A percentile compares a stretch with the other conserved stretches of the same genome.
These are phyloP conservation scores for Colletotrichum theobromicola DNA, from an alignment of 2,329 filamentous ascomycete species.

Conservation along the genomic window DNA sequence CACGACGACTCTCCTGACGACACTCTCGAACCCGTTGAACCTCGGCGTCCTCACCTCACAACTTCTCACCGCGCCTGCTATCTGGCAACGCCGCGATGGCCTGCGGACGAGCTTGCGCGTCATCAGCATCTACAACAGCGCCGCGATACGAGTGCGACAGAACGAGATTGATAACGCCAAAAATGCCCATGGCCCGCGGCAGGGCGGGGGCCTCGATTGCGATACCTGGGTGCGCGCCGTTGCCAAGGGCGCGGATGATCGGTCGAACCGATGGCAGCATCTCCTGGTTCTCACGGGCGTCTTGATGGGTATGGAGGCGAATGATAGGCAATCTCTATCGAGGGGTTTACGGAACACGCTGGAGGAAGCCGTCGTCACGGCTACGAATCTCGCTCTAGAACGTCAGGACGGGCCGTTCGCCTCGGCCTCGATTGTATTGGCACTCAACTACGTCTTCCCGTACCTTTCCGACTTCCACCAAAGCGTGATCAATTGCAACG, in stretches of 20 bases:
- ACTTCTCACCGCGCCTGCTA: slow-evolving; percentile 71
- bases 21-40: slow-evolving; percentile 77
- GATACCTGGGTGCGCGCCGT: slow-evolving; percentile 64
- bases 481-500: slow-evolving; percentile 67
- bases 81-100: slow-evolving; percentile 69
- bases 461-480: slow-evolving; percentile 67
- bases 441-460: slow-evolving; percentile 79
- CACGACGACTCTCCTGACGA: slow-evolving; percentile 70
- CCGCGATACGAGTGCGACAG: slow-evolving; percentile 59
- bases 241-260: slow-evolving; percentile 61
- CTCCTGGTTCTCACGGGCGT: slow-evolving; percentile 80
- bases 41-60: slow-evolving; percentile 75
- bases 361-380: slow-evolving; percentile 75
- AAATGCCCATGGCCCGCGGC: slow-evolving; percentile 29
- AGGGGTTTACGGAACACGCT: slow-evolving; percentile 68
- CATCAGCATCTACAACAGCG: slow-evolving; percentile 75
- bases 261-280: slow-evolving; percentile 79
- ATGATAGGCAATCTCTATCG: slow-evolving; percentile 68
- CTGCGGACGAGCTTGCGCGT: slow-evolving; percentile 68
- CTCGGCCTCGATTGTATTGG: slow-evolving; percentile 65
- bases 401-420: slow-evolving; percentile 47
- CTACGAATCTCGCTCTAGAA: slow-evolving; percentile 77
- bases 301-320: slow-evolving; percentile 75
- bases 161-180: slow-evolving; percentile 45
- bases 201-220: slow-evolving; percentile 49